Conservation (phyloP, 441 rosid species). For the Erodium texanum region DNA sequence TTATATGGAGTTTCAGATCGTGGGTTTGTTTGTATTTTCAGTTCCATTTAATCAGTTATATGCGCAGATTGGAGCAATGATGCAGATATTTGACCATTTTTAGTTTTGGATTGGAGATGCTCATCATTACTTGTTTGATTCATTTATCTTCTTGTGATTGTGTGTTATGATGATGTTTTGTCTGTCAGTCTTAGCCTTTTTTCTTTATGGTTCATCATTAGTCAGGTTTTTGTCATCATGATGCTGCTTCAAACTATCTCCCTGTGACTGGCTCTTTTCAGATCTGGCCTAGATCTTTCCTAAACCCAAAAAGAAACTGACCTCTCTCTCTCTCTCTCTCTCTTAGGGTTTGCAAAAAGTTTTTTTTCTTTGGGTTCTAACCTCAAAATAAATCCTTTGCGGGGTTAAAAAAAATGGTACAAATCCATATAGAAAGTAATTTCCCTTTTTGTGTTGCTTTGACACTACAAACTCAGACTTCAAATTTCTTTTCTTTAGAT, state of each 20-base stretch:
- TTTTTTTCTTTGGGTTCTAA: neutral
- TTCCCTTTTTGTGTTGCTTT: neutral
- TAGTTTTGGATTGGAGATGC: slow-evolving; percentile 23
- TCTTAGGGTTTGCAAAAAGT: slow-evolving; percentile 30
- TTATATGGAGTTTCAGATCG: no score
- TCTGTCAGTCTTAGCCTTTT: neutral
- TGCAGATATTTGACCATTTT: slow-evolving; percentile 45
- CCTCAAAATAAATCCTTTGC: no score
- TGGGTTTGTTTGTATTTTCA: no score
- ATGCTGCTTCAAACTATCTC: no score
- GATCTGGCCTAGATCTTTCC: slow-evolving; percentile 36
- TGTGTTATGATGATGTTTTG: slow-evolving; percentile 37
- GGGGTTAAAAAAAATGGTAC: no score
- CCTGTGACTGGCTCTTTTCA: no score
- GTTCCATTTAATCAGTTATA: no score
- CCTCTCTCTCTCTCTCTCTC: neutral
- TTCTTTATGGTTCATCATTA: slow-evolving; percentile 24
- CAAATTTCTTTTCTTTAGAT: neutral
- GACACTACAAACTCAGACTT: no score
- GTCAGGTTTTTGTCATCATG: slow-evolving; percentile 26
- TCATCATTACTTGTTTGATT: slow-evolving; percentile 47
- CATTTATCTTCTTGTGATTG: slow-evolving; percentile 23
- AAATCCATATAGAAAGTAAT: slow-evolving; percentile 5
- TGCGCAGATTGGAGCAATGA: slow-evolving; percentile 68
- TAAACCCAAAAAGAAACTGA: neutral